Conservation (phyloP, 768 basidiomycete genomes). For the Leucocoprinus leucothites region DNA sequence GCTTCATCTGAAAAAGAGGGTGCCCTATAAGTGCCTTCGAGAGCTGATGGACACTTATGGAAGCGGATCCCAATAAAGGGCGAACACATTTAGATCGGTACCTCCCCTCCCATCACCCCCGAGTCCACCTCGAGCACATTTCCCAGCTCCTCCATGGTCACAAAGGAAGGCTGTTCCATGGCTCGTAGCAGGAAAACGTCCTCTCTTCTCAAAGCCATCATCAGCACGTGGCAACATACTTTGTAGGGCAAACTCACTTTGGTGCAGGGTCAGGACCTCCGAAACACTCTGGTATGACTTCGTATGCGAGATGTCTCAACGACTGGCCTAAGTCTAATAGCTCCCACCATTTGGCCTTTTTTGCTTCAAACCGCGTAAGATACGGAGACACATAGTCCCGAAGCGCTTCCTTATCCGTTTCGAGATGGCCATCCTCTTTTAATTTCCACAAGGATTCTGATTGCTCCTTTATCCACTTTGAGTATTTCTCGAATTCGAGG, state of each 20-base stretch:
- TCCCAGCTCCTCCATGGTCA: not conserved
- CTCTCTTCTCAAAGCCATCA: not conserved
- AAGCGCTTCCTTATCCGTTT: not conserved
- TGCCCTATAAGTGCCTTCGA: too few species aligned
- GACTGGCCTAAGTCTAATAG: not conserved
- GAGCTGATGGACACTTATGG: too few species aligned
- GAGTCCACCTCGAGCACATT: not conserved
- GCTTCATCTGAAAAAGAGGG: too few species aligned
- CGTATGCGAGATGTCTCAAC: conserved; percentile 6
- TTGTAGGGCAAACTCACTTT: not conserved
- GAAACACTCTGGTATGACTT: not conserved
- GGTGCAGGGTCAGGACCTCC: not conserved
- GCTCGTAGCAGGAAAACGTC: conserved; percentile 7
- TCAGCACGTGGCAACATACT: too few species aligned
- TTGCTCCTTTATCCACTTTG: not conserved
- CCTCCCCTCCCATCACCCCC: not conserved
- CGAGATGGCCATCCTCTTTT: not conserved
- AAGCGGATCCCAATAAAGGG: too few species aligned
- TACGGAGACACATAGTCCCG: conserved; percentile 3
- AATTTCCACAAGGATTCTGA: not conserved
- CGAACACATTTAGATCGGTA: not conserved
- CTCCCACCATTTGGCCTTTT: not conserved
- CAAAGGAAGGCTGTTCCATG: conserved; percentile 5
- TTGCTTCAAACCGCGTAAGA: conserved; percentile 2
- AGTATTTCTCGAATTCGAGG: conserved; percentile 8